phyloP scores from a whole-genome alignment of 768 basidiomycete genomes.

The Pisolithus tinctorius region DNA sequence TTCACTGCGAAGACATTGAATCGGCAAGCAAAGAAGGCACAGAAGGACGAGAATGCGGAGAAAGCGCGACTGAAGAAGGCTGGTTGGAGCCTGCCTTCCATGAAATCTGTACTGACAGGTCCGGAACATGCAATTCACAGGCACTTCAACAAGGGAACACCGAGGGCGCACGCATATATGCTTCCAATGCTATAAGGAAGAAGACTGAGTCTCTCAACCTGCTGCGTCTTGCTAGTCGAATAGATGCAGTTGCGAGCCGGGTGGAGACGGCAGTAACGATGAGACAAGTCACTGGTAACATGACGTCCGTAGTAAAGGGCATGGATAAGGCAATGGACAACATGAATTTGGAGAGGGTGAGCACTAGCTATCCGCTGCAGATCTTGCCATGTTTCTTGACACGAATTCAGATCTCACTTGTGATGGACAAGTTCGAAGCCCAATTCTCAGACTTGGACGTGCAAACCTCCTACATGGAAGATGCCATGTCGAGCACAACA shows the following conservation, averaged over 20 bases:
- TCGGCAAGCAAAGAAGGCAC: slow-evolving; percentile 94
- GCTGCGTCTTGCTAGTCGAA: slow-evolving; percentile 80
- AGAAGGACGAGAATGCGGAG: slow-evolving; percentile 90
- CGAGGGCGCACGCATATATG: slow-evolving; percentile 96
- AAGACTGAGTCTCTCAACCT: slow-evolving; percentile 93
- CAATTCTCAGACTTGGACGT: slow-evolving; percentile 98
- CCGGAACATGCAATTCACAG: slow-evolving; percentile 33
- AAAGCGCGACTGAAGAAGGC: slow-evolving; percentile 93
- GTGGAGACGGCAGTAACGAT: slow-evolving; percentile 99
- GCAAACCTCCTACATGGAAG: slow-evolving; percentile 97
- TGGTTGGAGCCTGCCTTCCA: slow-evolving; percentile 4
- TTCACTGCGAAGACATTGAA: slow-evolving; percentile 96
- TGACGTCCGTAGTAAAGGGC: slow-evolving; percentile 92
- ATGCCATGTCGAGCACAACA: slow-evolving; percentile 89
- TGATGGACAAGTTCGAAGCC: slow-evolving; percentile 98
- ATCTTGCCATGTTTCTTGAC: neutral
- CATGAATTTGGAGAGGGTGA: slow-evolving; percentile 96
- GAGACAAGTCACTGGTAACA: slow-evolving; percentile 92
- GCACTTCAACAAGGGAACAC: slow-evolving; percentile 95
- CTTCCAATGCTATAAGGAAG: slow-evolving; percentile 96
- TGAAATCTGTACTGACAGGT: neutral
- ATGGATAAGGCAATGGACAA: slow-evolving; percentile 99
- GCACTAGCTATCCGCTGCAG: slow-evolving; percentile 15
- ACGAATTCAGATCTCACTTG: slow-evolving; percentile 73
- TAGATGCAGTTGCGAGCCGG: slow-evolving; percentile 94